phyloP scores from a whole-genome alignment of 2,329 filamentous ascomycete species.

The Ascochyta viciae-villosae region DNA sequence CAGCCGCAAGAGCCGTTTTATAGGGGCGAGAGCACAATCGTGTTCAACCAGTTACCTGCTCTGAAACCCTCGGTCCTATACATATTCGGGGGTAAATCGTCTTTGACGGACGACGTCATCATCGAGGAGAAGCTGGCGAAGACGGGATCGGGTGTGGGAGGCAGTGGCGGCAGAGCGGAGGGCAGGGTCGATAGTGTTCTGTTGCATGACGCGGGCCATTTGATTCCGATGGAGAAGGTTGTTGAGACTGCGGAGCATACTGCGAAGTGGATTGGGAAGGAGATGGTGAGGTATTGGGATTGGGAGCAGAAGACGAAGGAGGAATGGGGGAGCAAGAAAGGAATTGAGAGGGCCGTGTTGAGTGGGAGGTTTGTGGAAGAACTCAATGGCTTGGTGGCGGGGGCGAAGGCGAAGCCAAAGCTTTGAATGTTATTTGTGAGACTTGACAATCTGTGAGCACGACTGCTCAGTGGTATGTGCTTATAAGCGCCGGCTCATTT shows the following conservation, averaged over 20 bases:
- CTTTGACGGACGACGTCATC: constrained; percentile 60
- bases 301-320: constrained; percentile 40
- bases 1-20: constrained; percentile 65
- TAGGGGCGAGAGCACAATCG: constrained; percentile 66
- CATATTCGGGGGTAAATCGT: constrained; percentile 60
- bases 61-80: constrained; percentile 50
- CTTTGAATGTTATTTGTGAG: constrained; percentile 17
- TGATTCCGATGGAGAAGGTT: constrained; percentile 84
- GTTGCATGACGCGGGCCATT: constrained; percentile 73
- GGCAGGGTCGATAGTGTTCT: constrained; percentile 72
- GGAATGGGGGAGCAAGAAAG: constrained; percentile 42
- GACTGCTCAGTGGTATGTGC: too few relatives aligned
- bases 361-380: constrained; percentile 40
- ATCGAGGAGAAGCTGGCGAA: constrained; percentile 65
- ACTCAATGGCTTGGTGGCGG: constrained; percentile 27
- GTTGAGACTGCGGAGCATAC: constrained; percentile 66
- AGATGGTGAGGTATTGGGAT: constrained; percentile 48
- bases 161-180: constrained; percentile 68
- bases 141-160: constrained; percentile 72
- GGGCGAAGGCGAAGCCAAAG: constrained; percentile 29
- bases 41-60: constrained; percentile 66
- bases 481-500: too few relatives aligned
- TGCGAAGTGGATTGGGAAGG: constrained; percentile 49
- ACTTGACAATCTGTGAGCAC: too few relatives aligned
- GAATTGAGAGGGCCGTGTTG: constrained; percentile 39